phyloP scores from a whole-genome alignment of 148 eudicot species.

The Persicaria maculosa region DNA sequence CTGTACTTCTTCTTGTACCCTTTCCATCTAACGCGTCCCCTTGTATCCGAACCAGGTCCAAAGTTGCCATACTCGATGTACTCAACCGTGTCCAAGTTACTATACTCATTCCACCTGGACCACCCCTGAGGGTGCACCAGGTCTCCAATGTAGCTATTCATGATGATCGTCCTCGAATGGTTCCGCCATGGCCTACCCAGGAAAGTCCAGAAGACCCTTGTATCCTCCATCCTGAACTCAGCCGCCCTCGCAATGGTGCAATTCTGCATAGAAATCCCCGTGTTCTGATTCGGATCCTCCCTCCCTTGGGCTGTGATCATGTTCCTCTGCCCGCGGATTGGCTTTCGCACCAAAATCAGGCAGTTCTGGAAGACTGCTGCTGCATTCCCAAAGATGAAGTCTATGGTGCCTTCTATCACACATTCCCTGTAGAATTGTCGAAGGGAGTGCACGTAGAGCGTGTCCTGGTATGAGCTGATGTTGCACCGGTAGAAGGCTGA shows the following conservation, averaged over 20 bases:
- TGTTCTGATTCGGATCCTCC: conserved; percentile 60
- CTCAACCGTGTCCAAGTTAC: conserved; percentile 51
- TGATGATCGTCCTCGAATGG: conserved; percentile 47
- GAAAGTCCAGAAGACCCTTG: conserved; percentile 29
- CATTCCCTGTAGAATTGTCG: conserved; percentile 56
- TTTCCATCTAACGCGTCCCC: conserved; percentile 42
- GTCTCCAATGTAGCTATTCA: conserved; percentile 54
- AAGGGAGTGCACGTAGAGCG: conserved; percentile 62
- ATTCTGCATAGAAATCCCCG: conserved; percentile 48
- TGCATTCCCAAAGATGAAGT: conserved; percentile 75
- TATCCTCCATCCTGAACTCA: conserved; percentile 24
- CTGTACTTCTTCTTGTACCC: conserved; percentile 51
- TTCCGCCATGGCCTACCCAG: conserved; percentile 73
- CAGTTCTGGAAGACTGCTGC: conserved; percentile 58
- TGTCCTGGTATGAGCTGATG: conserved; percentile 62
- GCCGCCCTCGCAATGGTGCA: conserved; percentile 44
- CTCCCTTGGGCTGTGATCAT: conserved; percentile 64
- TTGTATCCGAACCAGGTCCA: conserved; percentile 64
- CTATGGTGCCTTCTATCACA: conserved; percentile 55
- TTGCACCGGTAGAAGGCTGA: conserved; percentile 49
- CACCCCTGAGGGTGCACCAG: conserved; percentile 58
- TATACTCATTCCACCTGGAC: conserved; percentile 47
- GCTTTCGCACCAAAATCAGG: conserved; percentile 41
- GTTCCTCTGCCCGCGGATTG: conserved; percentile 44
- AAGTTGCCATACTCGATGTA: conserved; percentile 52